Base-by-base conservation (phyloP, 208 protist species). In the Wallacemonas sp. region DNA sequence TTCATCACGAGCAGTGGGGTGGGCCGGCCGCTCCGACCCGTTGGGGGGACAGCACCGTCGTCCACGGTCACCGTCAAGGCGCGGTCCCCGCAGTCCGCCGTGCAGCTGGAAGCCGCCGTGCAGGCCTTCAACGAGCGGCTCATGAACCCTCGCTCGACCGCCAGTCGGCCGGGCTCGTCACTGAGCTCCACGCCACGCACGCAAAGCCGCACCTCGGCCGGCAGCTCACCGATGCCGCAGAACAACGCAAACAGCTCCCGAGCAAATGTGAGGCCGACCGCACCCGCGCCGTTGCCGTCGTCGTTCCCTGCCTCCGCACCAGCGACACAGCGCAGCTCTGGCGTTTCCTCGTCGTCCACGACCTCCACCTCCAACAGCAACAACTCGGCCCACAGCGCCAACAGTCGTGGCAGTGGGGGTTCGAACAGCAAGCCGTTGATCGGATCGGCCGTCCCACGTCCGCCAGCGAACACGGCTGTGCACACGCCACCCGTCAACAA, bases 41-140 rank as follows among this genome's bases (percentile, higher is more conserved):
- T 21, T n/a, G n/a, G n/a, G n/a, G n/a, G n/a, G n/a, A n/a, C n/a
- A n/a, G n/a, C n/a, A 33, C 19, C 52, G 16, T 14, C 30, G 19
- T 4, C 16, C 9, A 39, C 26, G 23, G 6, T 8, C 48, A 56
- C 24, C 48, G 11, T 33, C 24, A 0, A 11, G 29, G 23, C 30
- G n/a, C n/a, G n/a, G n/a, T n/a, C n/a, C n/a, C n/a, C n/a, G n/a
- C n/a, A n/a, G n/a, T n/a, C n/a, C n/a, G n/a, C n/a, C n/a, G n/a
- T n/a, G n/a, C 52, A 58, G 30, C 24, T 58, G n/a, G 52, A 5
- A 17, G 26, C 52, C 17, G 52, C 52, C 29, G 52, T 58, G 52
- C 52, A 58, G 52, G 9, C 52, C 52, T 58, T 58, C 30, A 58
- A 58, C 52, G 52, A 58, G 26, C 52, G 52, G 4, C 52, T 58